Evolutionary conservation across 306 rosid species (phyloP), one percentile per base, ranked within the genome.

Genomic region (Arachis stenosperma): DNA sequence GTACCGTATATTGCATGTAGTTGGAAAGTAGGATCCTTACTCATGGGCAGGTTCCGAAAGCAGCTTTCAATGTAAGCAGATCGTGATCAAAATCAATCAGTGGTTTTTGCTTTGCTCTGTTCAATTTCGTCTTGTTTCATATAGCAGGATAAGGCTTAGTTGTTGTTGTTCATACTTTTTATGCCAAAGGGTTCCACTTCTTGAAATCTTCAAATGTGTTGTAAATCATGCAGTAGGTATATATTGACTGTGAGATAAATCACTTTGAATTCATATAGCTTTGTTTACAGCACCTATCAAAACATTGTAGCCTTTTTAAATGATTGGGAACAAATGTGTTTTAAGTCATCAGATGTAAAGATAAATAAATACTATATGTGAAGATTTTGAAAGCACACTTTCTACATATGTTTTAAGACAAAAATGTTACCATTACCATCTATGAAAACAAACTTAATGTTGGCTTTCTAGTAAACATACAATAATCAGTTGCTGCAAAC

Each of bases 11-110:
- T 72, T 48, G 65, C 57, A 61, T 69, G 8, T 67, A 17, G 40
- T 50, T 41, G 55, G 60, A 22, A 57, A 11, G 50, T 50, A 53
- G 55, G 60, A 22, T 39, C 47, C 22, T 68, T 56, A 29, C 22
- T 44, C 13, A 29, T 74, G 65, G 65, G 37, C 27, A 54, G 71
- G 61, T 75, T 75, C 67, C 47, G 48, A 47, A 56, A 65, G 29
- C 5, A 27, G 42, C 14, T 41, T 42, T 36, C 43, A 12, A n/a
- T 59, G 15, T 50, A n/a, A 51, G 17, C 63, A 22, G 50, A 68
- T 27, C 37, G 40, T 68, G 55, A 6, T 12, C 30, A 33, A 53
- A 48, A 50, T 67, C 59, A 66, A 17, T 37, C 36, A 57, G 8
- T 22, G 39, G 52, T 22, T 51, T 60, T 54, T 63, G 6, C 13